phyloP scores from a whole-genome alignment of 306 rosid species.

The Sicyos baderoa region DNA sequence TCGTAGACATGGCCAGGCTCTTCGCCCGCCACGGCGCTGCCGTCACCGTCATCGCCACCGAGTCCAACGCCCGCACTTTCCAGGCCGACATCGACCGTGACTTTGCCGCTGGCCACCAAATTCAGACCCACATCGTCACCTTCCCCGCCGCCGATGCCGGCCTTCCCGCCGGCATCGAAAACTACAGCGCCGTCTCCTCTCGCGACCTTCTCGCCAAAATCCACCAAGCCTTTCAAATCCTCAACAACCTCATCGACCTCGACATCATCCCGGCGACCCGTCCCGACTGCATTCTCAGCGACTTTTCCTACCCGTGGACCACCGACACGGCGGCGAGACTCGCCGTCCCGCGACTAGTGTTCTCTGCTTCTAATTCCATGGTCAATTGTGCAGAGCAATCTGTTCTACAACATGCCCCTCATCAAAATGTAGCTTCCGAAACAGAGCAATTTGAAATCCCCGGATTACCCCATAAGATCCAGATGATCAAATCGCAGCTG shows the following conservation, averaged over 20 bases:
- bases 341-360: constrained; percentile 24
- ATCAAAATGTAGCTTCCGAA: constrained; percentile 5
- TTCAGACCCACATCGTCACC: no score
- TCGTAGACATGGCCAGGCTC: constrained; percentile 28
- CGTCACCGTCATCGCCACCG: no score
- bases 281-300: constrained; percentile 35
- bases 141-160: no score
- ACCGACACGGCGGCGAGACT: constrained; percentile 23
- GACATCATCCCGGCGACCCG: background rate
- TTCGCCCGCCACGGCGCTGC: constrained; percentile 24
- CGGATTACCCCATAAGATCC: constrained; percentile 25
- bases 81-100: no score
- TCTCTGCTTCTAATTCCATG: constrained; percentile 22
- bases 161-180: no score
- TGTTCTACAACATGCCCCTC: background rate
- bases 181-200: no score
- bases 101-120: no score
- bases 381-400: constrained; percentile 21
- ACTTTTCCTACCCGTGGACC: constrained; percentile 25
- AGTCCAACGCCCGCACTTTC: no score
- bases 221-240: no score
- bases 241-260: background rate
- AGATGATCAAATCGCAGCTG: constrained; percentile 11
- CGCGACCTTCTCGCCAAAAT: no score
- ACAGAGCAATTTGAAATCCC: constrained; percentile 7